Percentiles rank a stretch among this genome's conserved stretches.
Evolutionary conservation across 331 rosid species (phyloP).

Genomic region (Phaseolus coccineus): DNA sequence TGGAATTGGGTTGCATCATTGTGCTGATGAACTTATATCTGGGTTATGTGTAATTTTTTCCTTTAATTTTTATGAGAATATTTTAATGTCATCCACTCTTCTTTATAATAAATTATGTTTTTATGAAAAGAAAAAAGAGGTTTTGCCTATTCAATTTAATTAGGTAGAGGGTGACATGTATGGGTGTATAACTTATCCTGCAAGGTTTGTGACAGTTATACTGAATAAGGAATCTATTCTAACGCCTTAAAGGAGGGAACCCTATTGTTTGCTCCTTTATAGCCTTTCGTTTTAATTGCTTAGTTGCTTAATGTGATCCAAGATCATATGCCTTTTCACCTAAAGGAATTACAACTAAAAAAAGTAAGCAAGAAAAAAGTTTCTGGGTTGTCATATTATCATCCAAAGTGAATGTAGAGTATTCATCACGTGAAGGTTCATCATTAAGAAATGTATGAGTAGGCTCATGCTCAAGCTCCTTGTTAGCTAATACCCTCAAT

Average conservation of each 20-base stretch:
- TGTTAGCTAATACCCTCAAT: not conserved
- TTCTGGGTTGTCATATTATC: not conserved
- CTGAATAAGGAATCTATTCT: conserved; percentile 21
- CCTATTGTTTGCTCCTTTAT: not conserved
- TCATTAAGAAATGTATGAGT: not conserved
- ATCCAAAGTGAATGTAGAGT: not conserved
- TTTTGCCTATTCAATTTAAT: not conserved
- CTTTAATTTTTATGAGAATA: not conserved
- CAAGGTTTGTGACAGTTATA: not conserved
- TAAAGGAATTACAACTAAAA: not conserved
- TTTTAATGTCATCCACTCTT: not conserved
- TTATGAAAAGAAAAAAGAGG: not conserved
- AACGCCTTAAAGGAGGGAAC: not conserved
- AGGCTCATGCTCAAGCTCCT: not conserved
- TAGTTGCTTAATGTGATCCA: conserved; percentile 10
- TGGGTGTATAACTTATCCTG: not conserved
- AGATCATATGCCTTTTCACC: not conserved
- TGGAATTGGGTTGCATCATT: too few relatives aligned
- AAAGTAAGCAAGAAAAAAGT: conserved; percentile 9
- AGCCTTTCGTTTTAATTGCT: conserved; percentile 5
- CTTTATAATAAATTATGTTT: not conserved
- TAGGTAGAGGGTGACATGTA: not conserved
- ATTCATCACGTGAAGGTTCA: not conserved
- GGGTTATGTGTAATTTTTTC: not conserved
- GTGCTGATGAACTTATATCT: not conserved